Base-by-base conservation (phyloP, 2,329 filamentous ascomycete species). In the Akanthomyces muscarius region DNA sequence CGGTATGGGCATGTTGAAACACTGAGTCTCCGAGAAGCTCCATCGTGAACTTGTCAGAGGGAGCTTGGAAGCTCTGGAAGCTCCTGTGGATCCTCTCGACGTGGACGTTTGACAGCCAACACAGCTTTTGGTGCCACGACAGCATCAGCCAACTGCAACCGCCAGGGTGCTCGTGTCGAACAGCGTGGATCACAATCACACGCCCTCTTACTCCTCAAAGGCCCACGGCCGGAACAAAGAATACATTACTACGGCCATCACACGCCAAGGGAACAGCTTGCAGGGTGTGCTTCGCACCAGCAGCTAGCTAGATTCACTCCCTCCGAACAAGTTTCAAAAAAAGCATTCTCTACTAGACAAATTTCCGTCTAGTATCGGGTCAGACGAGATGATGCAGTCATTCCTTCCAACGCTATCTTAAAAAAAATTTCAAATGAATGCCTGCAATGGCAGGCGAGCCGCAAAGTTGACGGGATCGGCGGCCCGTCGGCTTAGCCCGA, bases 401-500 rank as follows among this genome's bases (percentile, higher is more conserved):
- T 36, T 36, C 7, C 33, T 36, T 6, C 33, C 2, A 36, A 36
- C 10, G 33, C 33, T 6, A 36, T 36, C 33, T 36, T 36, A 11
- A 11, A 10, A 11, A 36, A 36, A 36, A 36, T 36, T 36, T 36
- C 10, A 36, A 8, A 36, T 7, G 33, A 8, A 36, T 36, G 33
- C 33, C 10, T 7, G 5, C 33, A 7, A 25, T 2, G 18, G 11
- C 21, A 23, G 13, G 21, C 23, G 21, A 23, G 21, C 18, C 23
- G 23, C 44, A 3, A 3, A 16, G 38, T 41, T n/a, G n/a, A 41
- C 30, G 30, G 33, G 33, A 54, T 54, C 51, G 51, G 33, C 51
- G 30, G 51, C n/a, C 51, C 51, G 51, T 54, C 51, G 51, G 51
- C 51, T 38, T 54, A 33, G 51, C 30, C 51, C 51, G 51, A 51